Evolutionary conservation across 2,329 filamentous ascomycete species (phyloP).

Genomic region (Cladosporium velox): DNA sequence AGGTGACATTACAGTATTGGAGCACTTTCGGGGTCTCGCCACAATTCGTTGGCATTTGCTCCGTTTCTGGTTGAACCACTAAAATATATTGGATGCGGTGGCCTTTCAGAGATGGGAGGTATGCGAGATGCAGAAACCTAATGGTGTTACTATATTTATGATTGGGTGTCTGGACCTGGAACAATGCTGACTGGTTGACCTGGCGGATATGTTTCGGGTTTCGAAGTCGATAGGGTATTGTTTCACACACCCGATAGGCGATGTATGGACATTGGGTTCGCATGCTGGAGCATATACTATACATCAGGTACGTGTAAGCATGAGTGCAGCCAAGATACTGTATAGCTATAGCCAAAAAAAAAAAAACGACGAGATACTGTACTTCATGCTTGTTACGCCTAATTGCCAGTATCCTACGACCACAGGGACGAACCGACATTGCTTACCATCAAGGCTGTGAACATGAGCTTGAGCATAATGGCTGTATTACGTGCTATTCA

Average conservation of each 20-base stretch:
- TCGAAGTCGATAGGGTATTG: background rate
- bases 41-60: background rate
- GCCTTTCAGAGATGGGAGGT: too few species aligned
- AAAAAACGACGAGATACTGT: too few species aligned
- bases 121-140: background rate
- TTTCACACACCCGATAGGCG: background rate
- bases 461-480: background rate
- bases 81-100: background rate
- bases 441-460: background rate
- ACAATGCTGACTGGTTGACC: background rate
- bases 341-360: too few species aligned
- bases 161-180: background rate
- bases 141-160: background rate
- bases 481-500: background rate
- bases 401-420: background rate
- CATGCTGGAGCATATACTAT: too few species aligned
- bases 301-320: too few species aligned
- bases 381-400: too few species aligned
- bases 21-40: background rate
- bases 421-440: background rate
- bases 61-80: background rate
- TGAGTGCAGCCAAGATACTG: too few species aligned
- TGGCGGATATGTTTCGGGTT: background rate
- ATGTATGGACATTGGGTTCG: background rate
- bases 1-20: constrained; percentile 6